Evolutionary conservation across 805 yeast genomes (phyloP), one percentile per base, ranked within the genome.

Genomic region (Sugiyamaella qingdaonensis): DNA sequence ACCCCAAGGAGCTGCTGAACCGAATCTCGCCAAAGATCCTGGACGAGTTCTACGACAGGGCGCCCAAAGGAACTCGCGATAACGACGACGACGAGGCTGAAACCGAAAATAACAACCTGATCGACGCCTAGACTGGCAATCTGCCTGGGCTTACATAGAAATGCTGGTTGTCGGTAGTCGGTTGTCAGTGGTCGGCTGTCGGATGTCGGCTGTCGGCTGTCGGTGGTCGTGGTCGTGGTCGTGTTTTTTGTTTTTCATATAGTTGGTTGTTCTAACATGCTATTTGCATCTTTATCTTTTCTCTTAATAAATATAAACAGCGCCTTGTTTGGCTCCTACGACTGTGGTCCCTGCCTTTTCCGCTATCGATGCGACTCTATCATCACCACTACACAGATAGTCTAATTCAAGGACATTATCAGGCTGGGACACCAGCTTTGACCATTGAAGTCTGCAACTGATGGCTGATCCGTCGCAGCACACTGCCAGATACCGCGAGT

Each of bases 1-100:
- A 94, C 78, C 99, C 99, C 68, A 94, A 91, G 82, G 98, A 94
- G 76, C 79, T 94, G 87, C 84, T 94, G 69, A 94, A 94, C 80
- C 90, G 99, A 84, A 89, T 94, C 68, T 90, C 97, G 55, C 98
- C 98, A 71, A 94, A 94, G 84, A 89, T 94, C 64, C 77, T 94
- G 68, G 85, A 84, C 62, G 98, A 92, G 74, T 94, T 92, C 75
- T 94, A 94, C 75, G 98, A 92, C 66, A 82, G 97, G 74, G 84
- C 72, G 48, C 33, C 58, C 29, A 61, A 62, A 58, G 61, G 58
- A 35, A 52, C 59, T 42, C 59, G 59, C 9, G 66, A 78, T 41
- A 80, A 74, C 14, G 77, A 74, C 14, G 84, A 74, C 47, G 78
- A 74, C 19, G 73, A 68, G 10, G 70, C 62, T 10, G 75, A 71